These are phyloP conservation scores for Dendrobium huoshanense DNA, from an alignment of 106 monocot genomes.

Conservation along the genomic window DNA sequence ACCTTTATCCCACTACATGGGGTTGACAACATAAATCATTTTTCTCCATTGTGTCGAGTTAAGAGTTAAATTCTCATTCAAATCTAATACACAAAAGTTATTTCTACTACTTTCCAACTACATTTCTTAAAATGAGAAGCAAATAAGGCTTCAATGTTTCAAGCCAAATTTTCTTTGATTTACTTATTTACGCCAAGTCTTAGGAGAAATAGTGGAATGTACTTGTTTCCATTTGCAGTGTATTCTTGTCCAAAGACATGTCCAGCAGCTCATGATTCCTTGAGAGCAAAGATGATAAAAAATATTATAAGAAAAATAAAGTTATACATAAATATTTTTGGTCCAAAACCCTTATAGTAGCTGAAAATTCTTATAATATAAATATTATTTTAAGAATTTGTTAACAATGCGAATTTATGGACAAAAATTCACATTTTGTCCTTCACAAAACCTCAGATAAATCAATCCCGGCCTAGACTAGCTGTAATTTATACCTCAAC, in stretches of 20 bases:
- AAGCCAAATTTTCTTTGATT: background rate
- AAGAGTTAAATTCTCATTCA: no score
- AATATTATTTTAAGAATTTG: background rate
- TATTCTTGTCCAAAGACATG: background rate
- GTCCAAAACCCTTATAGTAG: background rate
- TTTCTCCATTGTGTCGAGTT: no score
- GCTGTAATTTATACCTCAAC: no score
- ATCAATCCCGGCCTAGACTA: no score
- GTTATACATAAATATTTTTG: background rate
- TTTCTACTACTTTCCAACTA: no score
- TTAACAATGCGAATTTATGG: background rate
- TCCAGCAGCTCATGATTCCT: background rate
- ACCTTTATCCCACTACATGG: no score
- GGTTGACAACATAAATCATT: no score
- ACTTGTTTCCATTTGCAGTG: background rate
- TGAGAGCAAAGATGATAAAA: background rate
- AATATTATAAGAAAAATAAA: background rate
- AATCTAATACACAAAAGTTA: no score
- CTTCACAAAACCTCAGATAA: background rate
- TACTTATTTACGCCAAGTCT: background rate
- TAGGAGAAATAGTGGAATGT: background rate
- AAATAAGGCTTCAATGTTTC: background rate
- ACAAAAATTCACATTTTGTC: background rate
- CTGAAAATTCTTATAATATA: background rate
- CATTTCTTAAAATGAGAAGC: background rate